Base-by-base conservation (phyloP, 495 filamentous ascomycete species). In the Bryoglossum gracile region DNA sequence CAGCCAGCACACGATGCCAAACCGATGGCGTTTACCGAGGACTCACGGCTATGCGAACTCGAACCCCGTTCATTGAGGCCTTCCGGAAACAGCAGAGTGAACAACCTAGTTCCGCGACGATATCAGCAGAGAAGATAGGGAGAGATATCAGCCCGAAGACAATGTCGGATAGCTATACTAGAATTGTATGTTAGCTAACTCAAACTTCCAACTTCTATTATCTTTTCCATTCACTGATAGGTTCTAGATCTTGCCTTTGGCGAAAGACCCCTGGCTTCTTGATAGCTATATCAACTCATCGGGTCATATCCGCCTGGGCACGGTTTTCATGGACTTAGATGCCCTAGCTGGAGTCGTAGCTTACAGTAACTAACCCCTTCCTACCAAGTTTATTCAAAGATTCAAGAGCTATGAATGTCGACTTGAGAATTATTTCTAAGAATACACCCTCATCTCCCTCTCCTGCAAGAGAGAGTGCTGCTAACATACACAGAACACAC, bases 271-370 rank as follows among this genome's bases (percentile, higher is more conserved):
- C 10, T 69, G 65, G 62, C 62, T 71, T 4, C 58, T 64, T 9
- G 65, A 71, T 46, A 61, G 61, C 11, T 71, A 71, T 38, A 69
- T 71, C 52, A 71, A 65, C 47, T 62, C 68, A 3, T 69, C 68
- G 2, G 68, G 68, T 36, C 68, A 69, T 39, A 68, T 71, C 23
- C 51, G 65, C 17, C 68, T 89, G 4, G 86, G 86, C 0, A 80
- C 83, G 0, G 62, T 89, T 13, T 74, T 91, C 50, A 89, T 89
- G 80, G 86, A 91, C 48, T 73, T 94, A 6, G 87, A 91, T 66
- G 87, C 87, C 1, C 60, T 91, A 8, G 83, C 87, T 1, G 87
- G 87, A 14, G 73, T 91, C 13, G 75, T 94, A 46, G 84, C 84
- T 18, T 88, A 89, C 59, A 85, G n/a, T n/a, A n/a, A n/a, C n/a